Conservation (phyloP, 768 basidiomycete species). For the Mrakia blollopis region DNA sequence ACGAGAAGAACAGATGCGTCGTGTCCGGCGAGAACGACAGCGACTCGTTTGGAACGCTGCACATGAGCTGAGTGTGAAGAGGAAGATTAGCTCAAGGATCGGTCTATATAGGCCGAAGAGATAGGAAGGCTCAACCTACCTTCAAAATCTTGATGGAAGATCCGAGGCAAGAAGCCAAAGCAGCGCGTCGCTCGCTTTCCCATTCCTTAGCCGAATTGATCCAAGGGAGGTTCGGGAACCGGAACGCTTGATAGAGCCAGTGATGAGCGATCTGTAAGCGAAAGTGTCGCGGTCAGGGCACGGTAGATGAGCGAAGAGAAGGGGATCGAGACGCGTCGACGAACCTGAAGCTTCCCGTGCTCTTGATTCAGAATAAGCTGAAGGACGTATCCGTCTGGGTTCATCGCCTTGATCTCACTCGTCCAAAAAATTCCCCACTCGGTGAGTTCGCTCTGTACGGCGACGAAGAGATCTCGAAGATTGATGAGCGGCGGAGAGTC, state of each 20-base stretch:
- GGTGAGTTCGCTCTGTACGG: neutral
- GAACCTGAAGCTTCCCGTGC: neutral
- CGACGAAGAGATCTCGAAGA: neutral
- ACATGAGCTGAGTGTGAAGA: neutral
- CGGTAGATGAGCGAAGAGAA: neutral
- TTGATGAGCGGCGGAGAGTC: neutral
- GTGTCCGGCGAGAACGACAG: slow-evolving; percentile 2
- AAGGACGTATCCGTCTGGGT: neutral
- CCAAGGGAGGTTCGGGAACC: slow-evolving; percentile 5
- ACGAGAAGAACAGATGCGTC: slow-evolving; percentile 11
- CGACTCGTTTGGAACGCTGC: neutral
- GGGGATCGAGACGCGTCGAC: neutral
- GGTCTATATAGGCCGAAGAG: neutral
- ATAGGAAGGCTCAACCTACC: neutral
- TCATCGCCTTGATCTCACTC: neutral
- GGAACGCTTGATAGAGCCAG: slow-evolving; percentile 24
- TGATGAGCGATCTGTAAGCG: slow-evolving; percentile 15
- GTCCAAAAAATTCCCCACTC: slow-evolving; percentile 6
- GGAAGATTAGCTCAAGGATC: neutral
- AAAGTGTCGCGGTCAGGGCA: too few relatives aligned
- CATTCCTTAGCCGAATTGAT: neutral
- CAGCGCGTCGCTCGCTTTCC: slow-evolving; percentile 13
- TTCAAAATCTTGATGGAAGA: slow-evolving; percentile 2
- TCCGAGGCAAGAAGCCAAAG: neutral
- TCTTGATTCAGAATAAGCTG: slow-evolving; percentile 4